phyloP scores from a whole-genome alignment of 495 filamentous ascomycete species.

The Neurospora sp. region DNA sequence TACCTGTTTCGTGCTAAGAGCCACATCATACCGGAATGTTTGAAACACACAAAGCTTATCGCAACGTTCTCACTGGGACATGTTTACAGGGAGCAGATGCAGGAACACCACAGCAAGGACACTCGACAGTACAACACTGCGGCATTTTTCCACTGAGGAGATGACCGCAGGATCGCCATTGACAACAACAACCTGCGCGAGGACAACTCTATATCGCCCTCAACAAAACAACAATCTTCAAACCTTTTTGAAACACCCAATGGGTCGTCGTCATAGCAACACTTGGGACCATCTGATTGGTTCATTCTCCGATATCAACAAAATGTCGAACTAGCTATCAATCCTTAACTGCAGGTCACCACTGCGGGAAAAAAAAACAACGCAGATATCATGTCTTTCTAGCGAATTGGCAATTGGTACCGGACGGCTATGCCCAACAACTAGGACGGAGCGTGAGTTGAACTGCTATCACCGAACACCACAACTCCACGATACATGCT shows the following conservation, averaged over 20 bases:
- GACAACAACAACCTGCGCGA: neutral
- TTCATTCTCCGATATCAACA: neutral
- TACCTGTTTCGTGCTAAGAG: neutral
- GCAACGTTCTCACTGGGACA: neutral
- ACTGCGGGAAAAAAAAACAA: too few relatives aligned
- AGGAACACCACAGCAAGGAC: neutral
- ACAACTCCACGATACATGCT: too few relatives aligned
- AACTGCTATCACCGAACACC: too few relatives aligned
- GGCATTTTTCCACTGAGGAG: neutral
- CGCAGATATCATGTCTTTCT: too few relatives aligned
- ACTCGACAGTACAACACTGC: neutral
- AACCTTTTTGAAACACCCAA: neutral
- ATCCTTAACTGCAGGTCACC: neutral
- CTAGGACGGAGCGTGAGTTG: too few relatives aligned
- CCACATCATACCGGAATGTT: neutral
- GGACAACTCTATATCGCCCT: neutral
- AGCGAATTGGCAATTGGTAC: too few relatives aligned
- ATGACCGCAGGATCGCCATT: neutral
- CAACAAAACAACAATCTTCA: neutral
- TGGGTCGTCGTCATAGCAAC: neutral
- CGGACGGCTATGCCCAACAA: too few relatives aligned
- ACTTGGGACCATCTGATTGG: neutral
- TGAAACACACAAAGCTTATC: neutral
- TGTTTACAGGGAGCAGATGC: neutral
- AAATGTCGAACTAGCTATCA: neutral